A percentile compares a stretch with the other conserved stretches of the same genome.
Conservation (phyloP, 495 filamentous ascomycete species). For the Hypoxylon subgilvum region DNA sequence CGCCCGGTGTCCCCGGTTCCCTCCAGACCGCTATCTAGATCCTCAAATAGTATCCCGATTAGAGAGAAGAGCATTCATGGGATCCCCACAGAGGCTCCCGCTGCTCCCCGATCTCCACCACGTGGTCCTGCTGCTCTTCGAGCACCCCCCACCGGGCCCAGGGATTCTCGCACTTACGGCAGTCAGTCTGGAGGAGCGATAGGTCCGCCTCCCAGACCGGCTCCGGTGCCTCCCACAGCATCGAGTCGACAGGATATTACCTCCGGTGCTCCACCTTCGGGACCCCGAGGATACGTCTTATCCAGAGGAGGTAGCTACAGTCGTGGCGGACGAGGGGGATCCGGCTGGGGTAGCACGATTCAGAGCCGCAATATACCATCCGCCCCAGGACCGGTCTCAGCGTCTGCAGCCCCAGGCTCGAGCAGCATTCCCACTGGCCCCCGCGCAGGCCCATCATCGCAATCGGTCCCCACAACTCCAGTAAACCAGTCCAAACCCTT, state of each 20-base stretch:
- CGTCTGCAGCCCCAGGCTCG: slow-evolving; percentile 38
- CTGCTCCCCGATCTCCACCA: slow-evolving; percentile 48
- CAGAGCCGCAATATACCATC: slow-evolving; percentile 44
- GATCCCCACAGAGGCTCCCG: slow-evolving; percentile 36
- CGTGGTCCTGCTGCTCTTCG: slow-evolving; percentile 55
- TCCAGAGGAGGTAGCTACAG: slow-evolving; percentile 45
- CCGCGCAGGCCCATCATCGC: slow-evolving; percentile 39
- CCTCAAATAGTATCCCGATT: slow-evolving; percentile 30
- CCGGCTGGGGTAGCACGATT: slow-evolving; percentile 43
- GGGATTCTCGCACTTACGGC: slow-evolving; percentile 47
- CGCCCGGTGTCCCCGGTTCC: slow-evolving; percentile 46
- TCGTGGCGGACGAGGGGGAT: slow-evolving; percentile 48
- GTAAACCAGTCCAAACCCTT: slow-evolving; percentile 48
- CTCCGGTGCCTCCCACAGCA: slow-evolving; percentile 37
- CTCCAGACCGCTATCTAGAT: slow-evolving; percentile 41
- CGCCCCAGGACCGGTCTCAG: slow-evolving; percentile 42
- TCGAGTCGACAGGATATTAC: slow-evolving; percentile 46
- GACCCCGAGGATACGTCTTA: slow-evolving; percentile 55
- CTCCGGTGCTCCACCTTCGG: slow-evolving; percentile 50
- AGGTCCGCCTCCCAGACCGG: slow-evolving; percentile 41
- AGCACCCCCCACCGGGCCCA: slow-evolving; percentile 54
- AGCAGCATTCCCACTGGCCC: slow-evolving; percentile 54
- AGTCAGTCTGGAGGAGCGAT: slow-evolving; percentile 42
- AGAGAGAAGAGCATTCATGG: slow-evolving; percentile 40
- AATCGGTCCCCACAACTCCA: slow-evolving; percentile 36